Percentiles rank a stretch among this genome's conserved stretches.
phyloP scores from a whole-genome alignment of 331 rosid genomes.

The Pyracantha coccinea region DNA sequence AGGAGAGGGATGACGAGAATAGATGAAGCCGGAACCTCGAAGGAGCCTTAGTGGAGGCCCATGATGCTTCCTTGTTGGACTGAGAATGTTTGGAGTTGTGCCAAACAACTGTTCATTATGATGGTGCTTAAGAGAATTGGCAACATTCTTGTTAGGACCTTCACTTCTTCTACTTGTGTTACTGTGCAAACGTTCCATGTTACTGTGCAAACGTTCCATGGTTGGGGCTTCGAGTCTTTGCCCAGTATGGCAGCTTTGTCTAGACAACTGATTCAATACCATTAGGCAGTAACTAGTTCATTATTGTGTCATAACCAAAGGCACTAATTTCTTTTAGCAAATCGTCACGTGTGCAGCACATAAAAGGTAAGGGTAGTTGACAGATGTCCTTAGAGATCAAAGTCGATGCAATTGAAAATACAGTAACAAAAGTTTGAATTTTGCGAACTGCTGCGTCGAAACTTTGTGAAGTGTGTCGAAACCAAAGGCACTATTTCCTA shows the following conservation, averaged over 20 bases:
- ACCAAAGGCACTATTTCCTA: too few species aligned
- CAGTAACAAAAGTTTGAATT: too few species aligned
- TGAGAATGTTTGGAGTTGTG: slow-evolving; percentile 92
- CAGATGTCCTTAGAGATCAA: too few species aligned
- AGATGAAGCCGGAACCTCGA: slow-evolving; percentile 65
- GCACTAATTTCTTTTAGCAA: background rate
- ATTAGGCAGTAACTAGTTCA: slow-evolving; percentile 2
- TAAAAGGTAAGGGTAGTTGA: background rate
- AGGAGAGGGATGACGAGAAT: slow-evolving; percentile 72
- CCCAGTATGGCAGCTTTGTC: slow-evolving; percentile 69
- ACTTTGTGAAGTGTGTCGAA: too few species aligned
- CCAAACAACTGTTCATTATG: slow-evolving; percentile 82
- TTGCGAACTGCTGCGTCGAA: too few species aligned
- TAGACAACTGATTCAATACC: slow-evolving; percentile 43
- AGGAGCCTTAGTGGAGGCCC: slow-evolving; percentile 51
- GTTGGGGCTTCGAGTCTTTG: slow-evolving; percentile 26
- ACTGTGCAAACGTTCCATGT: slow-evolving; percentile 79
- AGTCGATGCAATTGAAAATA: too few species aligned
- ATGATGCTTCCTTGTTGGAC: slow-evolving; percentile 64
- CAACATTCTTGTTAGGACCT: slow-evolving; percentile 71
- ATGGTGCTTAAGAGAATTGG: slow-evolving; percentile 79
- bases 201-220: slow-evolving; percentile 75
- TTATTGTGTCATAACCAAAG: background rate
- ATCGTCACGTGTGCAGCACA: background rate
- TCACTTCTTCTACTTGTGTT: slow-evolving; percentile 90